Base-by-base conservation (phyloP, 177 flowering plant genomes). In the Vitis hybrid region DNA sequence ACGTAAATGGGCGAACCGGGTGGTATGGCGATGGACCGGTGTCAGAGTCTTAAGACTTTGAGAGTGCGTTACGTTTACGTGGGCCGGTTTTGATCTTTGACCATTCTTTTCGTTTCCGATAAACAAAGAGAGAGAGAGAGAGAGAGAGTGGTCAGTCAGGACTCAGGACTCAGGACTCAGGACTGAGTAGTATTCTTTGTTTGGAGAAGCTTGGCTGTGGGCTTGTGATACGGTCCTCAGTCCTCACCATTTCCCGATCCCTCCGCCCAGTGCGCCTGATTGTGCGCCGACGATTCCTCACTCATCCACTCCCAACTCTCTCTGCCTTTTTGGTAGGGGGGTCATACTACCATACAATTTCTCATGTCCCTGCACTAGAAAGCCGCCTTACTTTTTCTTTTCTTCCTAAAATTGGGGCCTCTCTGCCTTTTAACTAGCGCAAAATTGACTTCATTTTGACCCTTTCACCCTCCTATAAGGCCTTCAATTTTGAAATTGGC, bases 281-380 rank as follows among this genome's bases (percentile, higher is more conserved):
- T 32, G 39, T 32, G 49, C 64, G 64, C 64, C 64, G 64, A 15
- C 64, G 64, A 32, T 62, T 62, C 64, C 60, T 18, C 18, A 6
- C 17, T 26, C 30, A 26, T 26, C 30, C 30, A 26, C 30, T 26
- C 30, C 30, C 30, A 26, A 26, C 30, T 26, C 30, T 26, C 30
- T 39, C 45, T 7, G 45, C 45, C 45, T 39, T 39, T 39, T 39
- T 39, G 45, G 45, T 39, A 39, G 45, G 45, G 39, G 45, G 45
- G 45, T 39, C 45, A 39, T 39, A 39, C 45, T 6, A 6, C 45
- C 45, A 39, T 39, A 39, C 45, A 39, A 39, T 39, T 39, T 39
- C 8, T 39, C 45, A 39, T 39, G 8, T 39, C 45, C 45, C 45
- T 39, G 45, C 56, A 54, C 56, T 54, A 14, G 17, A 6, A 6